These are phyloP conservation scores for Fallopia convolvulus DNA, from an alignment of 148 eudicot genomes.

Conservation along the genomic window DNA sequence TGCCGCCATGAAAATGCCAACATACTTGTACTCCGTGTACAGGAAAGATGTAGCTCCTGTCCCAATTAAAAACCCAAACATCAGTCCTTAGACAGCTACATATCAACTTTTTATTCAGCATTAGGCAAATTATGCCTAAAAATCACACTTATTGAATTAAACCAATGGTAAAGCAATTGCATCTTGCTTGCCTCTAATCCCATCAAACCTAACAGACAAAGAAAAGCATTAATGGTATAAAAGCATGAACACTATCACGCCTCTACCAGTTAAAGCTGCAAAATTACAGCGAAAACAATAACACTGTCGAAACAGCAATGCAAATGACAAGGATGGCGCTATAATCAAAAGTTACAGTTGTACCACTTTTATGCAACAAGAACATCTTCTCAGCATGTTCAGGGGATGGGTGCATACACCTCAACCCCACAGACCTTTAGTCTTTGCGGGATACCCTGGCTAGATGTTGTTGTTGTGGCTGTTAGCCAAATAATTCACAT, in stretches of 20 bases:
- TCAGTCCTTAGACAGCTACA: not conserved
- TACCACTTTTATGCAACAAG: not conserved
- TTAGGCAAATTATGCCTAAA: not conserved
- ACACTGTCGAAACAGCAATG: not conserved
- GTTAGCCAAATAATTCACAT: not conserved
- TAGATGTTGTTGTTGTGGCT: too few species aligned
- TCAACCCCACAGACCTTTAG: too few species aligned
- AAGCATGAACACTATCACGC: not conserved
- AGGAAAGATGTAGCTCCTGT: slow-evolving; percentile 37
- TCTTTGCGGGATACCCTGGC: too few species aligned
- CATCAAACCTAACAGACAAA: not conserved
- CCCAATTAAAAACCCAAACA: not conserved
- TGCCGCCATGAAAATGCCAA: slow-evolving; percentile 27
- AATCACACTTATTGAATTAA: not conserved
- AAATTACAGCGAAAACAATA: not conserved
- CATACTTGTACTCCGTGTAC: slow-evolving; percentile 25
- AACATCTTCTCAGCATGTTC: not conserved
- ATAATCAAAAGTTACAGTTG: not conserved
- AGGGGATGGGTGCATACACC: too few species aligned
- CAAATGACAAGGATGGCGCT: not conserved
- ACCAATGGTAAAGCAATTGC: not conserved
- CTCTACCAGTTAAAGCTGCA: not conserved
- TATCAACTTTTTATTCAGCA: not conserved
- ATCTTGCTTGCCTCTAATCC: not conserved
- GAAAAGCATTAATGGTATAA: too few species aligned